Evolutionary conservation across 129 eudicot genomes (phyloP), one percentile per base, ranked within the genome.

Genomic region (Lactuca sativa): DNA sequence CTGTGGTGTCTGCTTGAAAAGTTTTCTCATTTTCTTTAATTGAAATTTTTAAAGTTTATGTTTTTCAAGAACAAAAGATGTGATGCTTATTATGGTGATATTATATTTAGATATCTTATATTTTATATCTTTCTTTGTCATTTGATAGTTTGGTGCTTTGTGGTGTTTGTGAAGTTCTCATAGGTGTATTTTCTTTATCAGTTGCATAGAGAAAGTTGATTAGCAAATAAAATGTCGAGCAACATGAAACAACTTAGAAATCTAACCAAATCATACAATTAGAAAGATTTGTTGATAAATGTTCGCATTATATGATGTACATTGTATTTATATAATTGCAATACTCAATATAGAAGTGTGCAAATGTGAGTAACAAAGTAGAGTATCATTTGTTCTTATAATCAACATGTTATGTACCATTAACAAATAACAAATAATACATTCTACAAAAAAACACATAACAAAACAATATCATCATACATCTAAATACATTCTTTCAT

Each of bases 1-100:
- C 71, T 32, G 6, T 79, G 57, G n/a, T 67, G 67, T 79, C 80
- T 68, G 40, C 79, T 73, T 74, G 54, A 66, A 66, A 74, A 34
- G 11, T 59, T 16, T 11, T 25, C 18, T 31, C 40, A 43, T 41
- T 43, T 2, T 4, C 64, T 40, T 11, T 52, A 15, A 25, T 60
- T 47, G 33, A 60, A 43, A 38, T 61, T 12, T 21, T 21, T 21
- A 21, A 13, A 1, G 51, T 5, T 77, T 33, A 16, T 16, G 56
- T 14, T 31, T 54, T 74, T 56, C 62, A 33, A 17, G 55, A 64
- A 71, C 77, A 55, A 37, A 64, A 43, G 4, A 15, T 44, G 66
- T 63, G 34, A 41, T 77, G 13, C 16, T 70, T 55, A 48, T 32
- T 15, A 60, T 68, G 70, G n/a, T 60, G 15, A 52, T 7, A 48